phyloP scores from a whole-genome alignment of 352 stramenopile genomes.

The Phytophthora rubi region DNA sequence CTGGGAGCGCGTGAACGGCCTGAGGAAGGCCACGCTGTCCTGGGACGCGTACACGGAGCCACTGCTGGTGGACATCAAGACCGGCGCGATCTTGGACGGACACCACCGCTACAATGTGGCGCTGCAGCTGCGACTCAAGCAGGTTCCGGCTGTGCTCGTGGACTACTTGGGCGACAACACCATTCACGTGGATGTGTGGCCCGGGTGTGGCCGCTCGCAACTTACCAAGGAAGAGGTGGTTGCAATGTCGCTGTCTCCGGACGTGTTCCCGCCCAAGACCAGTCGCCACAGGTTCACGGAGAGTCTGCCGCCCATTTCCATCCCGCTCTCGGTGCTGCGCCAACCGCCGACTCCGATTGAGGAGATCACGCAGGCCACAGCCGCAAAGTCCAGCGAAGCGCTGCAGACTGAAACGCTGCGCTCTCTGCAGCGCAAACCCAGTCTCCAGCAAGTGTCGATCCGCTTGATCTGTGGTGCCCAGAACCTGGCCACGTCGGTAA shows the following conservation, averaged over 20 bases:
- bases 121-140: slow-evolving; percentile 70
- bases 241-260: slow-evolving; percentile 78
- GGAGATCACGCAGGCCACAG: slow-evolving; percentile 31
- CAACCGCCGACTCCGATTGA: slow-evolving; percentile 64
- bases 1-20: slow-evolving; percentile 72
- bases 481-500: slow-evolving; percentile 72
- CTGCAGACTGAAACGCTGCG: slow-evolving; percentile 20
- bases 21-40: slow-evolving; percentile 78
- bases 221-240: slow-evolving; percentile 86
- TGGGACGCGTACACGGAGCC: slow-evolving; percentile 87
- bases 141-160: slow-evolving; percentile 78
- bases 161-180: slow-evolving; percentile 79
- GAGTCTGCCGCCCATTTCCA: slow-evolving; percentile 83
- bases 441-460: slow-evolving; percentile 76
- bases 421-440: slow-evolving; percentile 38
- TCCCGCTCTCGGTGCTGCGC: slow-evolving; percentile 74
- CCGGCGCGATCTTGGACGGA: slow-evolving; percentile 82
- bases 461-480: slow-evolving; percentile 79
- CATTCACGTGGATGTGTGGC: slow-evolving; percentile 85
- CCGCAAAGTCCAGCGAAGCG: slow-evolving; percentile 19
- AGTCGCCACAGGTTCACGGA: slow-evolving; percentile 85
- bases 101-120: slow-evolving; percentile 87
- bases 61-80: slow-evolving; percentile 81
- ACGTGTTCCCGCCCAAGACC: slow-evolving; percentile 87
- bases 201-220: slow-evolving; percentile 63